phyloP scores from a whole-genome alignment of 768 basidiomycete genomes.

The Suillus plorans region DNA sequence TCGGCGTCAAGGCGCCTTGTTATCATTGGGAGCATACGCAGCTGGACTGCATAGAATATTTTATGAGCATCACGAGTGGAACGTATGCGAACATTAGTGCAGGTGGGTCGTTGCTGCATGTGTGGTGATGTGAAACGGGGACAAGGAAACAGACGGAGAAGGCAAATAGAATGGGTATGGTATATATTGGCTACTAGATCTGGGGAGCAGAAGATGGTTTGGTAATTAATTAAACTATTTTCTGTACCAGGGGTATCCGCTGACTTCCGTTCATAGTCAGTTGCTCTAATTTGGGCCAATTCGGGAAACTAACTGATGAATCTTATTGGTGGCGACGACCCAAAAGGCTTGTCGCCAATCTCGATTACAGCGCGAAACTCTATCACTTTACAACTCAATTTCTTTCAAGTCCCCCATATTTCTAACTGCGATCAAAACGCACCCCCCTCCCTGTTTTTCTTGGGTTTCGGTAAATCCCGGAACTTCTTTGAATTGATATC shows the following conservation, averaged over 20 bases:
- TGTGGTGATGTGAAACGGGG: slow-evolving; percentile 16
- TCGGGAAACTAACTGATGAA: slow-evolving; percentile 29
- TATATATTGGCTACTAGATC: slow-evolving; percentile 36
- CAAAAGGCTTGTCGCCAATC: slow-evolving; percentile 43
- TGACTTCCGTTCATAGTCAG: slow-evolving; percentile 13
- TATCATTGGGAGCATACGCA: slow-evolving; percentile 66
- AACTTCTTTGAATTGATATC: slow-evolving; percentile 2
- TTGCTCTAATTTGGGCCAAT: slow-evolving; percentile 28
- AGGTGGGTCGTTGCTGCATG: slow-evolving; percentile 71
- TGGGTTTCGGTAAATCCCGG: slow-evolving; percentile 6
- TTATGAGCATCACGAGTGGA: slow-evolving; percentile 78
- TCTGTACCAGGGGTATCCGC: slow-evolving; percentile 21
- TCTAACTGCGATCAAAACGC: slow-evolving; percentile 4
- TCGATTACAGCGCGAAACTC: slow-evolving; percentile 45
- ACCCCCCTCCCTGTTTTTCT: not conserved
- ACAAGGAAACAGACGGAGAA: slow-evolving; percentile 16
- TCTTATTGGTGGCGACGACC: slow-evolving; percentile 39
- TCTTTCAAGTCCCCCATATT: slow-evolving; percentile 20
- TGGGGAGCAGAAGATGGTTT: slow-evolving; percentile 31
- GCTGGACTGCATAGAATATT: slow-evolving; percentile 72
- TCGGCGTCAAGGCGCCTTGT: slow-evolving; percentile 76
- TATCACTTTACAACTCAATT: slow-evolving; percentile 56
- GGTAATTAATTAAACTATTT: slow-evolving; percentile 40
- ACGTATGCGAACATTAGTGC: slow-evolving; percentile 70
- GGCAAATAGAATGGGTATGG: slow-evolving; percentile 12